Conservation (phyloP, 345 rosid genomes). For the Pistacia integerrima region DNA sequence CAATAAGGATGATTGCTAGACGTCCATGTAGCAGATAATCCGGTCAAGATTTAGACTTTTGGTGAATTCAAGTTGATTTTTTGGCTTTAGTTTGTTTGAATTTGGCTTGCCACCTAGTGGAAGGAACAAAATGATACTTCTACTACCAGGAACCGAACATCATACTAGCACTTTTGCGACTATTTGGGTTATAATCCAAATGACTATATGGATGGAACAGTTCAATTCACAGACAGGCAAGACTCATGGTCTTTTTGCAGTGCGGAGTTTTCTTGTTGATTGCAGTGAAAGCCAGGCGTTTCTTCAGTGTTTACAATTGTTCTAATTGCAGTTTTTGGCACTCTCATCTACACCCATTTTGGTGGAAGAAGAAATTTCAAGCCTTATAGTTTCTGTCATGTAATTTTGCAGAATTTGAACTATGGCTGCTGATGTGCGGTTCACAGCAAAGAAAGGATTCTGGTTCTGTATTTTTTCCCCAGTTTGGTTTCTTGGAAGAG, state of each 20-base stretch:
- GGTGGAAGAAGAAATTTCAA: background rate
- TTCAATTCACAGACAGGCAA: background rate
- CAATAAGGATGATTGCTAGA: constrained; percentile 28
- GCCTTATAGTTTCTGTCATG: background rate
- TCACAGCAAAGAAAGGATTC: background rate
- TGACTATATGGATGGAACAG: background rate
- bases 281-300: background rate
- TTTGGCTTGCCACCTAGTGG: constrained; percentile 3
- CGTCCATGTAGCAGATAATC: background rate
- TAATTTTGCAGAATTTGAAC: background rate
- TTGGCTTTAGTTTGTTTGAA: constrained; percentile 16
- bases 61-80: background rate
- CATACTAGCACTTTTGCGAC: background rate
- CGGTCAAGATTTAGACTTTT: constrained; percentile 1
- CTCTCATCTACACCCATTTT: background rate
- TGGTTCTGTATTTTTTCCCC: no score
- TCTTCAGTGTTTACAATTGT: background rate
- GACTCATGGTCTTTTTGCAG: background rate
- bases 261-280: constrained; percentile 6
- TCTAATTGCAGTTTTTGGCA: background rate
- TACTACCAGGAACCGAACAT: background rate
- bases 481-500: background rate
- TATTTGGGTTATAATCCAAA: background rate
- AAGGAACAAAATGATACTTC: constrained; percentile 5
- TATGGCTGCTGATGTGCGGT: background rate